Percentiles rank a stretch among this genome's conserved stretches.
phyloP scores from a whole-genome alignment of 148 eudicot genomes.

The Rhododendron molle region DNA sequence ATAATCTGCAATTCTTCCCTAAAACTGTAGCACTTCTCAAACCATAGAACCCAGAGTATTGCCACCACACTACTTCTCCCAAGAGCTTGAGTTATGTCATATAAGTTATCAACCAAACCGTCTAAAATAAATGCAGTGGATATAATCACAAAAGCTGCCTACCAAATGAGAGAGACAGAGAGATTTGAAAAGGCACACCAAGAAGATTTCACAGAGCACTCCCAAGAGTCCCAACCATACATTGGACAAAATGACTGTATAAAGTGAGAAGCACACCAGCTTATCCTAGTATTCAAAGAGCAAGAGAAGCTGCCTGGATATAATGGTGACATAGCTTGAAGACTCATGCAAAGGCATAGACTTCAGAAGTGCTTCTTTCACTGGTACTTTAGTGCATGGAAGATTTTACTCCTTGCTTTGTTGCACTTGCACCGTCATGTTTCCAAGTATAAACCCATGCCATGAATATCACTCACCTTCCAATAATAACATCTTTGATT shows the following conservation, averaged over 20 bases:
- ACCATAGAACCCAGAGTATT: neutral
- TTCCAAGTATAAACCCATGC: neutral
- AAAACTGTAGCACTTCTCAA: neutral
- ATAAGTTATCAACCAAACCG: neutral
- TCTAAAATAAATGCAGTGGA: neutral
- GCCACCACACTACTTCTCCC: neutral
- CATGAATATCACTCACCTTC: neutral
- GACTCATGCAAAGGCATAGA: neutral
- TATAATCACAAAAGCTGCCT: neutral
- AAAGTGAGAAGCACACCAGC: neutral
- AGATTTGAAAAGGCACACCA: neutral
- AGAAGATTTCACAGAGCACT: neutral
- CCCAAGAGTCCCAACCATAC: neutral
- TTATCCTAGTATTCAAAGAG: neutral
- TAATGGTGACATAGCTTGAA: neutral
- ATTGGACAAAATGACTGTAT: neutral
- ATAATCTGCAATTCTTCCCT: neutral
- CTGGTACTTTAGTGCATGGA: neutral
- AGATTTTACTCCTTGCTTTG: neutral
- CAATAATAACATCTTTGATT: neutral
- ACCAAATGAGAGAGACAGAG: neutral
- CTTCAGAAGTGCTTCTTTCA: neutral
- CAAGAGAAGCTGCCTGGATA: conserved; percentile 2
- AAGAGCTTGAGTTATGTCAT: neutral
- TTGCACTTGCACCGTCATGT: neutral